Conservation (phyloP, 805 yeast species). For the Millerozyma miso region DNA sequence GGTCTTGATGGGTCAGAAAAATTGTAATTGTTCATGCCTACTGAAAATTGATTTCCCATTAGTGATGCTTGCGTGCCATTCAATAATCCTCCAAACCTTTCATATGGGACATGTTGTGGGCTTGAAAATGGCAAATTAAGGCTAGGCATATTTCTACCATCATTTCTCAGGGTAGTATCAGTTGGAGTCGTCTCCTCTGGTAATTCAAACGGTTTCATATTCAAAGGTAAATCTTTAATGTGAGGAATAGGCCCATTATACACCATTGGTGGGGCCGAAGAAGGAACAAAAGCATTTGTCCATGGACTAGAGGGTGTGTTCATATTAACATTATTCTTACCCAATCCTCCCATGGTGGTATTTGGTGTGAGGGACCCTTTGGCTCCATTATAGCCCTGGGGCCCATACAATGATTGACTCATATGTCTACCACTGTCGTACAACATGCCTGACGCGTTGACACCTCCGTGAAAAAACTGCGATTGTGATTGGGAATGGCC, state of each 20-base stretch:
- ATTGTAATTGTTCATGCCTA: slow-evolving; percentile 3
- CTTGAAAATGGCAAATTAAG: slow-evolving; percentile 20
- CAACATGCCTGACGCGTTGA: not conserved
- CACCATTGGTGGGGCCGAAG: slow-evolving; percentile 35
- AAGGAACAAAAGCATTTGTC: slow-evolving; percentile 28
- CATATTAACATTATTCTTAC: slow-evolving; percentile 10
- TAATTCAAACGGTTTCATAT: slow-evolving; percentile 21
- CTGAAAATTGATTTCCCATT: slow-evolving; percentile 1
- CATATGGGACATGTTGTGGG: slow-evolving; percentile 17
- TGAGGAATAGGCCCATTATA: slow-evolving; percentile 8
- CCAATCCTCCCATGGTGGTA: slow-evolving; percentile 19
- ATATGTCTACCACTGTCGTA: not conserved
- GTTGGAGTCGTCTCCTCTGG: slow-evolving; percentile 15
- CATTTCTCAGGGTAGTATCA: slow-evolving; percentile 1
- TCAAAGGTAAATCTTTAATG: slow-evolving; percentile 8
- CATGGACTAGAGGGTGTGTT: slow-evolving; percentile 36
- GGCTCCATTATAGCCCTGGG: slow-evolving; percentile 12
- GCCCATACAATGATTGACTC: slow-evolving; percentile 3
- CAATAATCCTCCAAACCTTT: slow-evolving; percentile 18
- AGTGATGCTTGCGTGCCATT: slow-evolving; percentile 9
- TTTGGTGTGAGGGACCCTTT: slow-evolving; percentile 28
- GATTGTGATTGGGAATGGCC: not conserved
- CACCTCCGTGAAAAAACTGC: slow-evolving; percentile 7
- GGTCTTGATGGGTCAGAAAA: slow-evolving; percentile 2
- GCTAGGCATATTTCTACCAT: slow-evolving; percentile 5